A percentile compares a stretch with the other conserved stretches of the same genome.
These are phyloP conservation scores for Trichoderma simmonsii DNA, from an alignment of 2,329 filamentous ascomycete genomes.

Conservation along the genomic window DNA sequence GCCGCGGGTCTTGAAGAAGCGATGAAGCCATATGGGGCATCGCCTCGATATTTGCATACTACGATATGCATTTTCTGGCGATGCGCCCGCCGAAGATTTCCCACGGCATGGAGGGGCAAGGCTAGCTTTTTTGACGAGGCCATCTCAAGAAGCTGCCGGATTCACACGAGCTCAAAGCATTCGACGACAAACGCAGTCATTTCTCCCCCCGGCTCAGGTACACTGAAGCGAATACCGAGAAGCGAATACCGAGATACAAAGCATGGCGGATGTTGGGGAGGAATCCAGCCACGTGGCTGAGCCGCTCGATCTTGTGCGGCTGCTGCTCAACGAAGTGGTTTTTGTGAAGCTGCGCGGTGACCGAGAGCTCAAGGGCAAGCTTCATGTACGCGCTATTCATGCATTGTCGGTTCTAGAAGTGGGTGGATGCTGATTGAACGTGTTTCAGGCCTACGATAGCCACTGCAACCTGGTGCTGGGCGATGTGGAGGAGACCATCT, in stretches of 20 bases:
- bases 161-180: background rate
- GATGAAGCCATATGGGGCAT: slow-evolving; percentile 10
- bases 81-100: slow-evolving; percentile 23
- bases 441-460: slow-evolving; percentile 83
- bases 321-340: slow-evolving; percentile 92
- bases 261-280: slow-evolving; percentile 82
- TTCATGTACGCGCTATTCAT: slow-evolving; percentile 66
- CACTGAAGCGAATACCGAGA: background rate
- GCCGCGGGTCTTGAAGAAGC: slow-evolving; percentile 8
- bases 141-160: background rate
- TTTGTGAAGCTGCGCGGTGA: slow-evolving; percentile 97
- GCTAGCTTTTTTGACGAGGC: slow-evolving; percentile 16
- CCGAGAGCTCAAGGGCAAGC: slow-evolving; percentile 87
- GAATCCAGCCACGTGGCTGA: slow-evolving; percentile 73
- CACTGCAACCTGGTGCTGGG: slow-evolving; percentile 97
- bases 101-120: slow-evolving; percentile 16
- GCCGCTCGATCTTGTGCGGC: slow-evolving; percentile 90
- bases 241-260: background rate
- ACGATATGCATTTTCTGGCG: background rate
- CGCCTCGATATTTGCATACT: slow-evolving; percentile 15
- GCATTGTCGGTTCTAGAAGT: background rate
- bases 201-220: too few species aligned
- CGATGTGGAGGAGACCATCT: slow-evolving; percentile 96
- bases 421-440: slow-evolving; percentile 18
- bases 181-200: background rate